Percentiles rank a stretch among this genome's conserved stretches.
These are phyloP conservation scores for Arachnomyces sp. DNA, from an alignment of 2,329 filamentous ascomycete genomes.

Conservation along the genomic window DNA sequence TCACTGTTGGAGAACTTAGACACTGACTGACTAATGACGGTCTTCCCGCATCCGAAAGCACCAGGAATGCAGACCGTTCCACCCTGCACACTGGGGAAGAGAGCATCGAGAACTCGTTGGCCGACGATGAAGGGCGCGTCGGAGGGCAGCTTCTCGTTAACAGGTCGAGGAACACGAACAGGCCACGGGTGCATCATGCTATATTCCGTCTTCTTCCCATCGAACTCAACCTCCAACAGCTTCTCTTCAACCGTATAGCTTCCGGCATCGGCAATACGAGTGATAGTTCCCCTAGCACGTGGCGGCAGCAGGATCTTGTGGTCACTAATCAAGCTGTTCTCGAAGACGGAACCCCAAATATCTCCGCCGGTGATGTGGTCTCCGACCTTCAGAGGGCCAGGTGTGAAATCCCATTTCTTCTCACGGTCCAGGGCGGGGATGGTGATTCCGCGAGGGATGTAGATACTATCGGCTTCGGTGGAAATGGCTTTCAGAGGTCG, in stretches of 20 bases:
- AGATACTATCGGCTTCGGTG: constrained; percentile 74
- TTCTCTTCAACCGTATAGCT: constrained; percentile 92
- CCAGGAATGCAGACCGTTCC: constrained; percentile 97
- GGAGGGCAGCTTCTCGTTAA: constrained; percentile 84
- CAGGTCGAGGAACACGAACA: constrained; percentile 87
- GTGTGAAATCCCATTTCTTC: constrained; percentile 96
- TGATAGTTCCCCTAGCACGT: constrained; percentile 84
- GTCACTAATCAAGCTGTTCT: constrained; percentile 89
- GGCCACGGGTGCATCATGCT: constrained; percentile 99
- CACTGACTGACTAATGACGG: constrained; percentile 95
- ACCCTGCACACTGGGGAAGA: constrained; percentile 94
- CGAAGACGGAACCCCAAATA: constrained; percentile 87
- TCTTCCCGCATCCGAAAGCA: constrained; percentile 98
- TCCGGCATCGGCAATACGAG: constrained; percentile 79
- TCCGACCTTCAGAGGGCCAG: constrained; percentile 76
- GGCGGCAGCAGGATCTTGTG: constrained; percentile 92
- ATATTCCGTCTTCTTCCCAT: constrained; percentile 88
- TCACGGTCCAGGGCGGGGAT: constrained; percentile 79
- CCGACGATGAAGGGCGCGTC: constrained; percentile 91
- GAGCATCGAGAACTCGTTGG: constrained; percentile 88
- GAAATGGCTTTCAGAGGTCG: constrained; percentile 83
- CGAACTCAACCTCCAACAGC: constrained; percentile 92
- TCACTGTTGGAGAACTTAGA: constrained; percentile 99
- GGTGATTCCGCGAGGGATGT: constrained; percentile 90
- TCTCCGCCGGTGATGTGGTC: constrained; percentile 96